A percentile compares a stretch with the other conserved stretches of the same genome.
Conservation (phyloP, 2,329 filamentous ascomycete genomes). For the Calonectria henricotiae region DNA sequence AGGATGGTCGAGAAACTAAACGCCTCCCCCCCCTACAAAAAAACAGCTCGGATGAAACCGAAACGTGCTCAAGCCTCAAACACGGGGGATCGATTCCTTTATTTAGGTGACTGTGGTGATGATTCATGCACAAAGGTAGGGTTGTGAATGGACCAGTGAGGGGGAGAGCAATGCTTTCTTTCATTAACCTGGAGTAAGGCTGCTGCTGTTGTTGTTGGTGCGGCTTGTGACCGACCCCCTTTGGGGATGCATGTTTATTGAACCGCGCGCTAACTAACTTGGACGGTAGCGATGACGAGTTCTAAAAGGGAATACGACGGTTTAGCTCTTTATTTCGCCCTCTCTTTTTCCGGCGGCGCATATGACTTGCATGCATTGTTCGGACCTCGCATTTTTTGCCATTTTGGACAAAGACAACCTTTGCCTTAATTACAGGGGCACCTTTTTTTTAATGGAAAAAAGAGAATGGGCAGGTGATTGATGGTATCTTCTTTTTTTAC, state of each 20-base stretch:
- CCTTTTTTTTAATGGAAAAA: neutral
- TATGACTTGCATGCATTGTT: constrained; percentile 20
- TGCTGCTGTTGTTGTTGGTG: neutral
- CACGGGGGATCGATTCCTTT: neutral
- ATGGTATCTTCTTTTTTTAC: neutral
- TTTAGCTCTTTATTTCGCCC: constrained; percentile 3
- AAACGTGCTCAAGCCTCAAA: constrained; percentile 28
- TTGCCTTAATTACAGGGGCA: neutral
- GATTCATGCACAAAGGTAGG: neutral
- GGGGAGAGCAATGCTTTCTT: neutral
- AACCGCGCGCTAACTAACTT: constrained; percentile 29
- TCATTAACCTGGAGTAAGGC: neutral
- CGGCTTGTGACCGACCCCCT: neutral
- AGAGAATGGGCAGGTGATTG: neutral
- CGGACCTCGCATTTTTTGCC: constrained; percentile 1
- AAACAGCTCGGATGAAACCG: constrained; percentile 30
- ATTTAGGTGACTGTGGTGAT: neutral
- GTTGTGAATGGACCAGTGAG: neutral
- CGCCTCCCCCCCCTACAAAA: neutral
- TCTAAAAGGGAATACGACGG: constrained; percentile 9
- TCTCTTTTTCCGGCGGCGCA: neutral
- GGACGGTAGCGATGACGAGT: neutral
- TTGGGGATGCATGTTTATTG: neutral
- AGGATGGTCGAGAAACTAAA: no score
- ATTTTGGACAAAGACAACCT: constrained; percentile 14